A percentile compares a stretch with the other conserved stretches of the same genome.
phyloP scores from a whole-genome alignment of 2,329 filamentous ascomycete genomes.

The Phoma herbarum region DNA sequence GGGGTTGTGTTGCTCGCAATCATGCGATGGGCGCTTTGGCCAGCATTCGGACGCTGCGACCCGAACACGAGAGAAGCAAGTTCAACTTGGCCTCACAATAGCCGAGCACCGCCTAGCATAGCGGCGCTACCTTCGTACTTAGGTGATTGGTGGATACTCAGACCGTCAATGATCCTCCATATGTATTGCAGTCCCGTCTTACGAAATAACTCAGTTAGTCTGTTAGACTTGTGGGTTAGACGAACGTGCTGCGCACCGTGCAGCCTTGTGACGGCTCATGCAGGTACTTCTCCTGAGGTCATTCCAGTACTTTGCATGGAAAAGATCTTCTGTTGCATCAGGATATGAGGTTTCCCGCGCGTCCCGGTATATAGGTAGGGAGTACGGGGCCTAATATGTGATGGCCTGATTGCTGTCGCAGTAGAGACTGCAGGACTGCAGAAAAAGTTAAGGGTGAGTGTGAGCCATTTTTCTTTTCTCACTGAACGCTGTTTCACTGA shows the following conservation, averaged over 20 bases:
- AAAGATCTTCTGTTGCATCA: slow-evolving; percentile 16
- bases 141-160: slow-evolving; percentile 1
- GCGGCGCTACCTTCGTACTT: not conserved
- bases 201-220: not conserved
- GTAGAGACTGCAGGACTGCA: not conserved
- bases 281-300: slow-evolving; percentile 13
- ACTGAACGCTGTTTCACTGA: not conserved
- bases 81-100: slow-evolving; percentile 4
- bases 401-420: not conserved
- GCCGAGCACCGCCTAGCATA: slow-evolving; percentile 8
- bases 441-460: not conserved
- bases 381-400: not conserved
- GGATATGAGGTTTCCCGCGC: not conserved
- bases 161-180: slow-evolving; percentile 2
- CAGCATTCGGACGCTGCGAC: not conserved
- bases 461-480: not conserved
- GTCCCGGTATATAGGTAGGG: slow-evolving; percentile 11
- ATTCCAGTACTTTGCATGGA: not conserved
- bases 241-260: slow-evolving; percentile 7
- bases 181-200: slow-evolving; percentile 9
- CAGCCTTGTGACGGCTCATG: slow-evolving; percentile 4
- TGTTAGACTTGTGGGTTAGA: not conserved
- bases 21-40: slow-evolving; percentile 9
- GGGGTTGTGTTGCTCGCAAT: slow-evolving; percentile 13
- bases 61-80: slow-evolving; percentile 7